Percentiles rank a stretch among this genome's conserved stretches.
Evolutionary conservation across 441 rosid species (phyloP).

Genomic region (Adansonia grandidieri): DNA sequence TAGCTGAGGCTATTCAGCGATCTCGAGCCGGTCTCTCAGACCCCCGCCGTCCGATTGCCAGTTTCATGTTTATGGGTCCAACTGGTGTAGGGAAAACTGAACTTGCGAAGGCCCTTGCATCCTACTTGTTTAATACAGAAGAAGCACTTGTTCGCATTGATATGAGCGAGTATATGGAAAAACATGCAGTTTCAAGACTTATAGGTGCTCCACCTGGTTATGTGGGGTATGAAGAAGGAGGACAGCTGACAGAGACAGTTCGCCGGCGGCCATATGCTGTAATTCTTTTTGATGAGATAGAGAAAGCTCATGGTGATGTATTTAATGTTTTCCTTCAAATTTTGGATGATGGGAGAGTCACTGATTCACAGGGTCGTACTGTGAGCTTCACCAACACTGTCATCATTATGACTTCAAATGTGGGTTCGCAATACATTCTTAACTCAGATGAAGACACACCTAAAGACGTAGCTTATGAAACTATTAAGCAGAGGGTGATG

Average conservation of each 20-base stretch:
- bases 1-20: slow-evolving; percentile 95
- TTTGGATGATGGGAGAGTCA: slow-evolving; percentile 94
- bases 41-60: slow-evolving; percentile 95
- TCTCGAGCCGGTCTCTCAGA: slow-evolving; percentile 97
- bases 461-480: slow-evolving; percentile 69
- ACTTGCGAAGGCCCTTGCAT: slow-evolving; percentile 90
- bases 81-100: slow-evolving; percentile 99
- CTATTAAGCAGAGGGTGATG: slow-evolving; percentile 83
- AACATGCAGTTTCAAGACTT: slow-evolving; percentile 91
- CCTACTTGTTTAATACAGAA: slow-evolving; percentile 90
- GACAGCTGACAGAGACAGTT: slow-evolving; percentile 90
- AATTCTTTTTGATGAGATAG: slow-evolving; percentile 96
- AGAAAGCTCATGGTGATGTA: slow-evolving; percentile 93
- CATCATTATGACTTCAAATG: slow-evolving; percentile 96
- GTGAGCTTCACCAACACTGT: slow-evolving; percentile 93
- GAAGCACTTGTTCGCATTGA: slow-evolving; percentile 94
- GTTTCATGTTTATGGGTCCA: slow-evolving; percentile 99
- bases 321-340: slow-evolving; percentile 97
- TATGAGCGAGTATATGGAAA: slow-evolving; percentile 99
- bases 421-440: slow-evolving; percentile 89
- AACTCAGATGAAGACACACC: slow-evolving; percentile 62
- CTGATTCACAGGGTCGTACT: slow-evolving; percentile 95
- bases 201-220: slow-evolving; percentile 99
- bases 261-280: slow-evolving; percentile 94
- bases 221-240: slow-evolving; percentile 98